Percentiles rank a stretch among this genome's conserved stretches.
Evolutionary conservation across 2,329 filamentous ascomycete genomes (phyloP).

Genomic region (Parastagonospora nodorum): DNA sequence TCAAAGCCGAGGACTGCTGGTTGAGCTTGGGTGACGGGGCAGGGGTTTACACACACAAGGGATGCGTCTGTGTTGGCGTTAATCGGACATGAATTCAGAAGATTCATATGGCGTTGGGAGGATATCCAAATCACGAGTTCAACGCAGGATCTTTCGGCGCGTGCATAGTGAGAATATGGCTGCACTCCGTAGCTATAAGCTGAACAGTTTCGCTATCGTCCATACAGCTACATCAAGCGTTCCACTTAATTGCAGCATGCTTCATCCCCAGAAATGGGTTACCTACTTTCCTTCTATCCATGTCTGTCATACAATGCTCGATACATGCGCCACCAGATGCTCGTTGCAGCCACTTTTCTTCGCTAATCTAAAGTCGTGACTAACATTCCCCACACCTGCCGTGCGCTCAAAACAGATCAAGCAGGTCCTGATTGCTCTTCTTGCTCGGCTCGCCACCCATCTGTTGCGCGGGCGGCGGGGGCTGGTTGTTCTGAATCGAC

Average conservation of each 20-base stretch:
- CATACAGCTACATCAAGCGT: background rate
- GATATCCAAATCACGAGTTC: background rate
- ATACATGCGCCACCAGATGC: conserved; percentile 19
- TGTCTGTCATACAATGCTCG: conserved; percentile 14
- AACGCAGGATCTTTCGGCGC: background rate
- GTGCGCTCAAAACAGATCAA: conserved; percentile 57
- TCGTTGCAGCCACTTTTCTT: conserved; percentile 14
- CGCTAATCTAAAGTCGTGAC: conserved; percentile 7
- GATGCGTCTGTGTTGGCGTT: conserved; percentile 6
- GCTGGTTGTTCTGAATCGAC: conserved; percentile 70
- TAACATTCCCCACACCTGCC: background rate
- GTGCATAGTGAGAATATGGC: too few relatives aligned
- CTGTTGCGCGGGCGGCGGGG: conserved; percentile 68
- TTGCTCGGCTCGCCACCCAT: conserved; percentile 58
- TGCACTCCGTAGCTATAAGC: background rate
- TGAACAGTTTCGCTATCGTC: background rate
- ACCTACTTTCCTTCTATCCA: conserved; percentile 14
- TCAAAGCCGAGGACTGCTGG: conserved; percentile 66
- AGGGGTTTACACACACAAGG: background rate
- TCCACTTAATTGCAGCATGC: background rate
- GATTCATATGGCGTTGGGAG: conserved; percentile 1
- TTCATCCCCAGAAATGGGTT: background rate
- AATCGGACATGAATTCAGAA: conserved; percentile 3
- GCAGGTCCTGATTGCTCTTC: conserved; percentile 61
- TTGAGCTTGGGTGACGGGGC: background rate